Percentiles rank a stretch among this genome's conserved stretches.
phyloP scores from a whole-genome alignment of 2,329 filamentous ascomycete genomes.

The Pyrenochaeta sp. region DNA sequence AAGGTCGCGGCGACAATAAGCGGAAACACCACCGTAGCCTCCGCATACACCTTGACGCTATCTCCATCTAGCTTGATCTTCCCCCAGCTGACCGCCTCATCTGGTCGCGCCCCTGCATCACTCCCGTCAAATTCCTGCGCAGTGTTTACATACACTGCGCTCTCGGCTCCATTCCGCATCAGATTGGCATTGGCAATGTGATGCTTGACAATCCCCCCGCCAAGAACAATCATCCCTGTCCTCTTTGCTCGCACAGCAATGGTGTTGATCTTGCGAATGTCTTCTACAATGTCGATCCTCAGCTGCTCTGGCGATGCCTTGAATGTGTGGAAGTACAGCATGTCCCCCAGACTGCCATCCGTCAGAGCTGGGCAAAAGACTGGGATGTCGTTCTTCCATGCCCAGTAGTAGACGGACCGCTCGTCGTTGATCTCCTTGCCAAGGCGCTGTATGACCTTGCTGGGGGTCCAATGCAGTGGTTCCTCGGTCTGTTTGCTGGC shows the following conservation, averaged over 20 bases:
- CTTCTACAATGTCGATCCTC: slow-evolving; percentile 89
- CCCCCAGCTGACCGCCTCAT: slow-evolving; percentile 98
- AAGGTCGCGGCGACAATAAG: slow-evolving; percentile 73
- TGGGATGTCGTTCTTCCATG: slow-evolving; percentile 94
- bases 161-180: slow-evolving; percentile 97
- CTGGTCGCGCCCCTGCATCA: slow-evolving; percentile 91
- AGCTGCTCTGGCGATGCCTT: slow-evolving; percentile 83
- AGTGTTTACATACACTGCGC: slow-evolving; percentile 97
- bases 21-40: slow-evolving; percentile 73
- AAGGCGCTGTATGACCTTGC: slow-evolving; percentile 86
- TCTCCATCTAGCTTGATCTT: slow-evolving; percentile 93
- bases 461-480: slow-evolving; percentile 89
- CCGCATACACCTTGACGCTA: slow-evolving; percentile 82
- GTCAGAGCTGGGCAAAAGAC: slow-evolving; percentile 97
- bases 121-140: slow-evolving; percentile 97
- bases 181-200: slow-evolving; percentile 97
- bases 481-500: slow-evolving; percentile 72
- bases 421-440: slow-evolving; percentile 96
- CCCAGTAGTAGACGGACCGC: slow-evolving; percentile 94
- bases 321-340: slow-evolving; percentile 99
- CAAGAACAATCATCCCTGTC: slow-evolving; percentile 93
- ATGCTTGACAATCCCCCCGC: slow-evolving; percentile 95
- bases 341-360: slow-evolving; percentile 93
- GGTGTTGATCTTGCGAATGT: slow-evolving; percentile 92
- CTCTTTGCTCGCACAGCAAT: slow-evolving; percentile 86